Evolutionary conservation across 352 stramenopile genomes (phyloP), one percentile per base, ranked within the genome.

Genomic region (Phytopythium ostracodes): DNA sequence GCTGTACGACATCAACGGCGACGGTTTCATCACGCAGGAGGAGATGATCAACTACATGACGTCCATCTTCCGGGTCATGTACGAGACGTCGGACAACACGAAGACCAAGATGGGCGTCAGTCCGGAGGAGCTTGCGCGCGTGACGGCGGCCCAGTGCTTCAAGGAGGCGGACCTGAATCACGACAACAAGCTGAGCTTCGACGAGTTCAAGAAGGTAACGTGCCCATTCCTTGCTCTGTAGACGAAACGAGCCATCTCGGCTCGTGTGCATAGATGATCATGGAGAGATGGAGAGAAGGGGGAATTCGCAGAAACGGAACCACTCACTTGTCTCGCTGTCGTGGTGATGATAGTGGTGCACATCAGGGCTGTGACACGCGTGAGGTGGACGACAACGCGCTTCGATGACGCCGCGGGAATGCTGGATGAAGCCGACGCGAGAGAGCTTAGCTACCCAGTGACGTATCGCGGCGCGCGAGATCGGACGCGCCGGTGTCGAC

Each of bases 11-110:
- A 79, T 90, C 59, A 92, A 94, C 62, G 80, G 81, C 51, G 83
- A 94, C 63, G 86, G 86, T 4, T 95, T 79, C 69, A 95, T 95
- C 50, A 90, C 83, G 35, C 67, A 89, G 61, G 84, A 93, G 51
- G 88, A 96, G 65, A 94, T 96, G 84, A 73, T 88, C 36, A 90
- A 71, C 63, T 96, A 95, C 71, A 87, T 96, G 81, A 93, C 80
- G 35, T 93, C 87, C 33, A 91, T 96, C 56, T 96, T 96, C 56
- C 88, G 88, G 59, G 87, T 96, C 56, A 96, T 96, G 87, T 94
- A 92, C 62, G 85, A 94, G 66, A 95, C 86, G 24, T 92, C 86
- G 24, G 82, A 91, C 61, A 77, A 62, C 42, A 77, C 84, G 14
- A 92, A 89, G 53, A 69, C 51, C n/a, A 89, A 89, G 53, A 91